phyloP scores from a whole-genome alignment of 2,329 filamentous ascomycete genomes.

The Ceratocystis diversiconidia region DNA sequence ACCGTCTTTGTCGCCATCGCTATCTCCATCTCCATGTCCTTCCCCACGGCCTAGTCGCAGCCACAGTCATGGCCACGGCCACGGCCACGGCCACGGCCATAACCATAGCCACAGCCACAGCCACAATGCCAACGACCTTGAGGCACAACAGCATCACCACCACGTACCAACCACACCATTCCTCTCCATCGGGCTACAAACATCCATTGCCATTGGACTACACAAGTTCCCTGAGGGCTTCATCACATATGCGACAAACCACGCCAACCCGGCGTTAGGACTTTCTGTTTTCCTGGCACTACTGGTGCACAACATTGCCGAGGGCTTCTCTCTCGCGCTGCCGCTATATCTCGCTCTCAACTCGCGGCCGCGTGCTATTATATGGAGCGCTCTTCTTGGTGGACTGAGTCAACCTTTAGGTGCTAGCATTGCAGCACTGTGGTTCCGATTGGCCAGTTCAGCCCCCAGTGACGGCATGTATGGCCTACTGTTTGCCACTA shows the following conservation, averaged over 20 bases:
- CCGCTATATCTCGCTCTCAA: slow-evolving; percentile 84
- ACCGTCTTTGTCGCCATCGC: neutral
- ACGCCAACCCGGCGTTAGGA: slow-evolving; percentile 78
- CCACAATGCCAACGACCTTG: slow-evolving; percentile 23
- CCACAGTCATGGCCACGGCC: slow-evolving; percentile 5
- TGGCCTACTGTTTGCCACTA: slow-evolving; percentile 72
- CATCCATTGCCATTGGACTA: slow-evolving; percentile 82
- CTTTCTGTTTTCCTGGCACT: slow-evolving; percentile 88
- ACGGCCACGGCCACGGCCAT: slow-evolving; percentile 20
- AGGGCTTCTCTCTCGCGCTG: slow-evolving; percentile 87
- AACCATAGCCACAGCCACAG: slow-evolving; percentile 15
- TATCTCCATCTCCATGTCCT: neutral
- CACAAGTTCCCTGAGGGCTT: slow-evolving; percentile 86
- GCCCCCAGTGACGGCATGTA: slow-evolving; percentile 31
- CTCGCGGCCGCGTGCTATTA: slow-evolving; percentile 66
- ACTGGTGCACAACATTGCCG: slow-evolving; percentile 95
- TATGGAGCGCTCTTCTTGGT: slow-evolving; percentile 70
- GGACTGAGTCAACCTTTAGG: slow-evolving; percentile 79
- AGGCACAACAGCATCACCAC: slow-evolving; percentile 60
- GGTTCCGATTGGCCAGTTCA: slow-evolving; percentile 55
- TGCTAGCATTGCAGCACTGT: slow-evolving; percentile 67
- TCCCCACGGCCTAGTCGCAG: slow-evolving; percentile 5
- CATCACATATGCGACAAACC: slow-evolving; percentile 93
- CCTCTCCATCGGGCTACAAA: slow-evolving; percentile 87
- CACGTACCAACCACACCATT: slow-evolving; percentile 92